These are phyloP conservation scores for Didymella exigua DNA, from an alignment of 2,329 filamentous ascomycete species.

Conservation along the genomic window DNA sequence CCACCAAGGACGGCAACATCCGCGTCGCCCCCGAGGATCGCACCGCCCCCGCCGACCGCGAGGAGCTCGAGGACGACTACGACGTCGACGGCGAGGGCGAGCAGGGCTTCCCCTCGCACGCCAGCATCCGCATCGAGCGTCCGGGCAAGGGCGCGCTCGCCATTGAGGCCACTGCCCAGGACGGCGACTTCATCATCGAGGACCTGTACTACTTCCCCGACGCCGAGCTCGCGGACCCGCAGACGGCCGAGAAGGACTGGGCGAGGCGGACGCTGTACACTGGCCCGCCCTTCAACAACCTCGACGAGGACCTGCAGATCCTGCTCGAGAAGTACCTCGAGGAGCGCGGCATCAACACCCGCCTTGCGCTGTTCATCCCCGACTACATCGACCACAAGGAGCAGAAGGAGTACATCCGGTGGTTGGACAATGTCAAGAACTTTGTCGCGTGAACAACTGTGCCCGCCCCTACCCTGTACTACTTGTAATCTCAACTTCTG, in stretches of 20 bases:
- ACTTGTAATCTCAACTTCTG: conserved; percentile 22
- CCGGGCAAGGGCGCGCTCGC: conserved; percentile 81
- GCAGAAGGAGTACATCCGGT: conserved; percentile 92
- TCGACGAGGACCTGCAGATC: conserved; percentile 94
- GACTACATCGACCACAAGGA: conserved; percentile 99
- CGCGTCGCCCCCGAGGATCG: conserved; percentile 63
- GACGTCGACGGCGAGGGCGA: conserved; percentile 57
- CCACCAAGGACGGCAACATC: conserved; percentile 57
- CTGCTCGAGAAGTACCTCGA: conserved; percentile 92
- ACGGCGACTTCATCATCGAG: conserved; percentile 85
- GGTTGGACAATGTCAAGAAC: conserved; percentile 83
- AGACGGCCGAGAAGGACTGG: conserved; percentile 78
- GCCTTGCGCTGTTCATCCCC: conserved; percentile 86
- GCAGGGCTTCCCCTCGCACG: conserved; percentile 74
- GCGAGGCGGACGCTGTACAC: conserved; percentile 79
- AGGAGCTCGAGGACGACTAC: conserved; percentile 62
- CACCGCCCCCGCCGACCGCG: conserved; percentile 62
- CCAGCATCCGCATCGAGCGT: conserved; percentile 90
- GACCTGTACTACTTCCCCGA: conserved; percentile 88
- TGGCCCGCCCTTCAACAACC: conserved; percentile 88
- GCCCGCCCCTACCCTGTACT: conserved; percentile 23
- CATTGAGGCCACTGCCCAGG: conserved; percentile 84
- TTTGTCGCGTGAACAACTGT: conserved; percentile 71
- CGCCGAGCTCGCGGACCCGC: conserved; percentile 75
- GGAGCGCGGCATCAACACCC: conserved; percentile 87